phyloP scores from a whole-genome alignment of 768 basidiomycete genomes.

The Boletus speciosus region DNA sequence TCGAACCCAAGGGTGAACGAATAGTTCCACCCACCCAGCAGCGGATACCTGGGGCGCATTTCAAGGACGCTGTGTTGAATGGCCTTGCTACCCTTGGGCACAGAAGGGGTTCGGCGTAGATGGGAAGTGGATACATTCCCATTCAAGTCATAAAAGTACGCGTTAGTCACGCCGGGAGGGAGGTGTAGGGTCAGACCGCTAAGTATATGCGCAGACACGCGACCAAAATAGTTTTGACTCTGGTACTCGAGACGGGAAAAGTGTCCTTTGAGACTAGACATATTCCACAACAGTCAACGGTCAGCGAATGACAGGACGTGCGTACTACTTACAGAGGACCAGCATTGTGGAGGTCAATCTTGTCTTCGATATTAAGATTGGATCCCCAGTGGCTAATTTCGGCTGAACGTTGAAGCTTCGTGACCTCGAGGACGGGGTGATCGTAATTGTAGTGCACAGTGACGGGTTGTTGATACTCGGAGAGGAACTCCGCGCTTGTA shows the following conservation, averaged over 20 bases:
- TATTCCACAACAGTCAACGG: not conserved
- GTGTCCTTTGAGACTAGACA: slow-evolving; percentile 81
- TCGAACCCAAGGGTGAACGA: slow-evolving; percentile 94
- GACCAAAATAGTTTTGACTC: slow-evolving; percentile 65
- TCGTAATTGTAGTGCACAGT: slow-evolving; percentile 79
- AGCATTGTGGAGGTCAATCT: slow-evolving; percentile 80
- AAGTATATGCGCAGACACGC: slow-evolving; percentile 65
- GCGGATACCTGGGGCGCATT: slow-evolving; percentile 83
- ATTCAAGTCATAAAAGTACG: slow-evolving; percentile 88
- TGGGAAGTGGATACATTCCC: slow-evolving; percentile 96
- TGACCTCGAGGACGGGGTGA: slow-evolving; percentile 76
- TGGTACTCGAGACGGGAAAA: slow-evolving; percentile 93
- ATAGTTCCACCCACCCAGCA: slow-evolving; percentile 98
- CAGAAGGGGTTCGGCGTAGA: slow-evolving; percentile 66
- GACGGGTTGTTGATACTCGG: slow-evolving; percentile 60
- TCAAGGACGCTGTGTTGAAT: slow-evolving; percentile 70
- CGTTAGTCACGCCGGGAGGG: slow-evolving; percentile 74
- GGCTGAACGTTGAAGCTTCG: slow-evolving; percentile 65
- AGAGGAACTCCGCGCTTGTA: slow-evolving; percentile 50
- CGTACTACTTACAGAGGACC: slow-evolving; percentile 72
- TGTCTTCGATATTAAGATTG: slow-evolving; percentile 91
- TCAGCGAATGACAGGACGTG: not conserved
- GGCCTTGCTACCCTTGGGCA: slow-evolving; percentile 50
- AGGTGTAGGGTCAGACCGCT: slow-evolving; percentile 74
- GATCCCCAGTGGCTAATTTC: slow-evolving; percentile 98